These are phyloP conservation scores for Lobosporangium transversale DNA, from an alignment of 192 early-diverging fungal genomes.

Conservation along the genomic window DNA sequence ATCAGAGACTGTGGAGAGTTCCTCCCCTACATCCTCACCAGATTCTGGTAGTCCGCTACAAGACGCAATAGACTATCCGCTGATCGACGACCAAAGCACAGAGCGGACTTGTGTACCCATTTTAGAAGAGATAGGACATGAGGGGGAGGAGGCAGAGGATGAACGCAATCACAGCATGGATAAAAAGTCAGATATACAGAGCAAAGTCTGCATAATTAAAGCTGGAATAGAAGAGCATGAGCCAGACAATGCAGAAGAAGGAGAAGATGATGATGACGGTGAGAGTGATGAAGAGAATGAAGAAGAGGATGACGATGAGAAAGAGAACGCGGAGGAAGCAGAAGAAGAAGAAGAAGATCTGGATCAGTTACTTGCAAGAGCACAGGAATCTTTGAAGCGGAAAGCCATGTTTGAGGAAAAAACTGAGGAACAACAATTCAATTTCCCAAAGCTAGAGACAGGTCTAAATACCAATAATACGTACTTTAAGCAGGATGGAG, in stretches of 20 bases:
- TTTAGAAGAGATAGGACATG: background rate
- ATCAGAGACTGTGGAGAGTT: conserved; percentile 36
- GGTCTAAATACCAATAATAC: conserved; percentile 46
- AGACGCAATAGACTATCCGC: background rate
- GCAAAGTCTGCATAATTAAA: no score
- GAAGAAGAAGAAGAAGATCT: conserved; percentile 48
- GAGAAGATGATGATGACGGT: no score
- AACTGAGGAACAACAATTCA: conserved; percentile 13
- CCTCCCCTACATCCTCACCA: conserved; percentile 21
- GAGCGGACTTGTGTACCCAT: no score
- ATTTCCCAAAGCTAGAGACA: conserved; percentile 55
- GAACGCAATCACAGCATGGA: no score
- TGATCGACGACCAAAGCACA: background rate
- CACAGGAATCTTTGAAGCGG: conserved; percentile 46
- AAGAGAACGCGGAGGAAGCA: background rate
- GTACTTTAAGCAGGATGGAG: conserved; percentile 48
- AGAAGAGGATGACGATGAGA: background rate
- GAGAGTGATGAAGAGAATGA: conserved; percentile 15
- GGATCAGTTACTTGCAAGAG: conserved; percentile 48
- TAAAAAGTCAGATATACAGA: no score
- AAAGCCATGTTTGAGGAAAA: conserved; percentile 31
- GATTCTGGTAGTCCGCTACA: conserved; percentile 11
- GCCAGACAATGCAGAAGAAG: no score
- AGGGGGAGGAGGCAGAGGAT: background rate
- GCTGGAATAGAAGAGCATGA: no score